Evolutionary conservation across 805 yeast genomes (phyloP).

Genomic region (Saccharomycopsis babjevae): DNA sequence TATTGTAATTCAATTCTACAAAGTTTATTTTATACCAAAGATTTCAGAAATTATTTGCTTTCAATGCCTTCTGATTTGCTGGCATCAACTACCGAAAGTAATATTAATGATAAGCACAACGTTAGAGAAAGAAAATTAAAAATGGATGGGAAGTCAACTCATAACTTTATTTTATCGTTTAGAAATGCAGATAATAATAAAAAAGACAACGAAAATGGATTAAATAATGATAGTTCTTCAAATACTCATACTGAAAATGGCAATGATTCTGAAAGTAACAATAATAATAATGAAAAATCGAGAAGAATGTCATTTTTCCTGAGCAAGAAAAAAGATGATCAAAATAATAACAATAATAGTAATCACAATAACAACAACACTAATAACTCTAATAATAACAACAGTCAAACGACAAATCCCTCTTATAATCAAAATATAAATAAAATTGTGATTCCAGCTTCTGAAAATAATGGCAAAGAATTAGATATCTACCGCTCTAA

Average conservation of each 20-base stretch:
- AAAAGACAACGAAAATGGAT: constrained; percentile 17
- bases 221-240: background rate
- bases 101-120: background rate
- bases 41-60: constrained; percentile 51
- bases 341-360: constrained; percentile 4
- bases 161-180: constrained; percentile 24
- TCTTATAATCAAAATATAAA: constrained; percentile 6
- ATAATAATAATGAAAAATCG: constrained; percentile 12
- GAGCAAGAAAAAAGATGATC: constrained; percentile 21
- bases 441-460: constrained; percentile 18
- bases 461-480: constrained; percentile 15
- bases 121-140: constrained; percentile 27
- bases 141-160: constrained; percentile 34
- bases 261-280: constrained; percentile 7
- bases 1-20: constrained; percentile 90
- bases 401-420: constrained; percentile 5
- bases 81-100: background rate
- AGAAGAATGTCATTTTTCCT: constrained; percentile 24
- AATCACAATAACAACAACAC: constrained; percentile 3
- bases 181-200: constrained; percentile 8
- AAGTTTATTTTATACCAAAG: constrained; percentile 65
- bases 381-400: constrained; percentile 4
- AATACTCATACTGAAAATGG: background rate
- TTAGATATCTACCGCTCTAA: constrained; percentile 1
- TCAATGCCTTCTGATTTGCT: constrained; percentile 35